Conservation (phyloP, 305 asterid genomes). For the Fraxinus sp. region DNA sequence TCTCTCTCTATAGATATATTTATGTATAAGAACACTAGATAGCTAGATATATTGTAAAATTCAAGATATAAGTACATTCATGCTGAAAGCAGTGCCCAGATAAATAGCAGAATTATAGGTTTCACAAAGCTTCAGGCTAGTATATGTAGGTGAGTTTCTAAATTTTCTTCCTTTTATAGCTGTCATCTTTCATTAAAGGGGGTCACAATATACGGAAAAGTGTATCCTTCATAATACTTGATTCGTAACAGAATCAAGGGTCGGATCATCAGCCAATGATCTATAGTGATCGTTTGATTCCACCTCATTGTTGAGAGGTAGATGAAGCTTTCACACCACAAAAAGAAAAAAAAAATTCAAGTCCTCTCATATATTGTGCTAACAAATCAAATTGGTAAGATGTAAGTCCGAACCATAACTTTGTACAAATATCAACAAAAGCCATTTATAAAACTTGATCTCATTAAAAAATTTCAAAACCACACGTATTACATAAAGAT, state of each 20-base stretch:
- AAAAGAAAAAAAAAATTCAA: background rate
- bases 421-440: constrained; percentile 7
- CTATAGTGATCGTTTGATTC: background rate
- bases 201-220: background rate
- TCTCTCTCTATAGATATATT: background rate
- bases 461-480: background rate
- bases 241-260: background rate
- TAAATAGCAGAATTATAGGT: constrained; percentile 4
- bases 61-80: background rate
- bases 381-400: background rate
- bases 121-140: constrained; percentile 12
- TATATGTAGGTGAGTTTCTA: background rate
- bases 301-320: background rate
- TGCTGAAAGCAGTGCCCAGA: background rate
- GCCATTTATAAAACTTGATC: background rate
- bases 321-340: background rate
- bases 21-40: background rate
- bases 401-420: constrained; percentile 10
- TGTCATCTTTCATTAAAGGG: background rate
- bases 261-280: background rate
- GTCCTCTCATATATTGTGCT: background rate
- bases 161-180: background rate
- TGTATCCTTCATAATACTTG: background rate
- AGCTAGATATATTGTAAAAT: background rate
- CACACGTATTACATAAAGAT: background rate